Conservation (phyloP, 2,329 filamentous ascomycete genomes). For the Rugonectria rugulosa region DNA sequence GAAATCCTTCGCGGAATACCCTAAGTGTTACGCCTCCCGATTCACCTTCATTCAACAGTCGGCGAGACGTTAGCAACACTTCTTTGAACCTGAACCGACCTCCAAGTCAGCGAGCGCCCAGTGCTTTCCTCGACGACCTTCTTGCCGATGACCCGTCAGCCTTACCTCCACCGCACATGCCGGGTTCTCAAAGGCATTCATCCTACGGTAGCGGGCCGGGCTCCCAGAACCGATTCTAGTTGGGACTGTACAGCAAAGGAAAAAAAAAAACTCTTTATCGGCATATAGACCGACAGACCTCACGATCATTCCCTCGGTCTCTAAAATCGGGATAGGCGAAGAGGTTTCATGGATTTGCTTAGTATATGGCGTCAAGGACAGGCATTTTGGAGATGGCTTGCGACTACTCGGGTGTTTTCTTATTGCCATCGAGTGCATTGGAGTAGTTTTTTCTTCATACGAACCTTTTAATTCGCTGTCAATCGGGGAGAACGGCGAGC, state of each 20-base stretch:
- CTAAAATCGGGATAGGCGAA: slow-evolving; percentile 24
- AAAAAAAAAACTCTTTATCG: slow-evolving; percentile 14
- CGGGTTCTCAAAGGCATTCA: slow-evolving; percentile 33
- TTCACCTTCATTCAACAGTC: slow-evolving; percentile 64
- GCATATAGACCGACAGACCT: slow-evolving; percentile 23
- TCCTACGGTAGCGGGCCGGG: slow-evolving; percentile 33
- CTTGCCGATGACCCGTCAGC: slow-evolving; percentile 75
- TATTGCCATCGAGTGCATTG: slow-evolving; percentile 24
- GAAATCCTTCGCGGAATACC: slow-evolving; percentile 50
- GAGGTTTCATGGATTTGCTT: slow-evolving; percentile 24
- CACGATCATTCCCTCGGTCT: slow-evolving; percentile 15
- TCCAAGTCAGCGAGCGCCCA: slow-evolving; percentile 78
- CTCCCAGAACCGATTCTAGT: slow-evolving; percentile 39
- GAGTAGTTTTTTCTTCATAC: slow-evolving; percentile 24
- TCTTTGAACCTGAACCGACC: slow-evolving; percentile 69
- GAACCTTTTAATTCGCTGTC: slow-evolving; percentile 30
- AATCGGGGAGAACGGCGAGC: slow-evolving; percentile 16
- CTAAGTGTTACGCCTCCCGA: slow-evolving; percentile 66
- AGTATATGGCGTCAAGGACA: slow-evolving; percentile 35
- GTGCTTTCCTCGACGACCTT: slow-evolving; percentile 88
- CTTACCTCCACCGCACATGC: slow-evolving; percentile 55
- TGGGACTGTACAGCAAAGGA: slow-evolving; percentile 8
- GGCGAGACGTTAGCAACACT: slow-evolving; percentile 66
- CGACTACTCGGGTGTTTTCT: slow-evolving; percentile 24
- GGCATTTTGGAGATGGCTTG: slow-evolving; percentile 31